These are phyloP conservation scores for Voacanga thouarsii DNA, from an alignment of 257 asterid genomes.

Conservation along the genomic window DNA sequence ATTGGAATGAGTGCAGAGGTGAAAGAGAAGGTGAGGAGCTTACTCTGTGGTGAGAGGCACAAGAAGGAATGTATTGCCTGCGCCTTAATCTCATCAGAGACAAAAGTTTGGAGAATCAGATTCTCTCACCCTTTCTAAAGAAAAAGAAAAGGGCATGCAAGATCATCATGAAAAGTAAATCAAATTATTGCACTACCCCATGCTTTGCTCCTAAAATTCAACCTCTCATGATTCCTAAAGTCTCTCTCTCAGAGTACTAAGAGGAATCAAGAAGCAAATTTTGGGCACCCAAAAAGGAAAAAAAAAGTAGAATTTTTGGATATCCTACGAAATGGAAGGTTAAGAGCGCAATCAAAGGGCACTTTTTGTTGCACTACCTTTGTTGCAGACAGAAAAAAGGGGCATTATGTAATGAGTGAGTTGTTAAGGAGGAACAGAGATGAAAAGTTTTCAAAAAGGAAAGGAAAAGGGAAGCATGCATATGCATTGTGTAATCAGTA, in stretches of 20 bases:
- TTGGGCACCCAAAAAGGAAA: constrained; percentile 20
- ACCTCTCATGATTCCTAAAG: constrained; percentile 38
- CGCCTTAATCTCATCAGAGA: constrained; percentile 67
- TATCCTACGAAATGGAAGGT: constrained; percentile 36
- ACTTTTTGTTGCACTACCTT: constrained; percentile 37
- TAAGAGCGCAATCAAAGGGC: constrained; percentile 77
- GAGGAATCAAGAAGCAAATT: constrained; percentile 5
- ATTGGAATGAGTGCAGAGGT: background rate
- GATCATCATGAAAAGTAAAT: constrained; percentile 36
- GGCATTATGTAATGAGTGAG: constrained; percentile 26
- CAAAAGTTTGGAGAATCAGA: constrained; percentile 28
- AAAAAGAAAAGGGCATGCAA: constrained; percentile 27
- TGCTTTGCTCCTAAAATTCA: constrained; percentile 60
- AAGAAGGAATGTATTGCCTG: constrained; percentile 68
- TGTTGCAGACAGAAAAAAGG: constrained; percentile 31
- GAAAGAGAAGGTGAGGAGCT: constrained; percentile 25
- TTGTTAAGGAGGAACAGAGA: constrained; percentile 3
- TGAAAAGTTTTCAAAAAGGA: constrained; percentile 23
- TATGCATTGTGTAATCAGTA: background rate
- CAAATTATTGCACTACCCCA: constrained; percentile 59
- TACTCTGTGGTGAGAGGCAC: constrained; percentile 70
- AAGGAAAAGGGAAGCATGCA: constrained; percentile 2
- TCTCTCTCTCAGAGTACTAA: constrained; percentile 8
- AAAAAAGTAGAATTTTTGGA: constrained; percentile 14
- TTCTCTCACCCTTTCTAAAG: constrained; percentile 28